phyloP scores from a whole-genome alignment of 225 moss, liverwort and hornwort species.

The Ulota crispa region DNA sequence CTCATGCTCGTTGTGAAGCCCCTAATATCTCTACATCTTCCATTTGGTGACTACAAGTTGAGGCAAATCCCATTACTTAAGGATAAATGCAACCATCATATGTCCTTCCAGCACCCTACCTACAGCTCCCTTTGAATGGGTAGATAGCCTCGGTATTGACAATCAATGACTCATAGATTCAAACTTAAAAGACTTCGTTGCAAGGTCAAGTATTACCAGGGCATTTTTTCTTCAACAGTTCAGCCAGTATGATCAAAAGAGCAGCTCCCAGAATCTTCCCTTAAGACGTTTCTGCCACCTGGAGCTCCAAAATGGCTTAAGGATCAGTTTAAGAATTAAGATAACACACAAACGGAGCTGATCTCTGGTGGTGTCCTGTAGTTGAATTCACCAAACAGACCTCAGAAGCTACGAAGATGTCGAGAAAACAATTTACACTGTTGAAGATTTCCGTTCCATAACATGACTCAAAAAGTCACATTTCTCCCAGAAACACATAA shows the following conservation, averaged over 20 bases:
- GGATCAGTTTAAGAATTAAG: background rate
- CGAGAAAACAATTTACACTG: background rate
- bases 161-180: conserved; percentile 1
- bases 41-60: background rate
- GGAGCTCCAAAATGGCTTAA: background rate
- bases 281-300: background rate
- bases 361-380: background rate
- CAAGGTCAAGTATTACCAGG: background rate
- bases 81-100: background rate
- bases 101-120: background rate
- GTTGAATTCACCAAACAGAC: background rate
- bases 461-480: background rate
- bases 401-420: background rate
- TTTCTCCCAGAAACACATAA: background rate
- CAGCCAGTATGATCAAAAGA: background rate
- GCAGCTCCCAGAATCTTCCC: background rate
- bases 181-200: background rate
- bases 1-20: background rate
- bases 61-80: background rate
- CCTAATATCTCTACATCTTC: background rate
- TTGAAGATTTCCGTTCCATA: background rate
- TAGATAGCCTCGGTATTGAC: background rate
- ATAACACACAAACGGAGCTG: background rate
- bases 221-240: background rate
- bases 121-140: background rate